Conservation (phyloP, 1,284 basidiomycete genomes). For the Cutaneotrichosporon arboriforme region DNA sequence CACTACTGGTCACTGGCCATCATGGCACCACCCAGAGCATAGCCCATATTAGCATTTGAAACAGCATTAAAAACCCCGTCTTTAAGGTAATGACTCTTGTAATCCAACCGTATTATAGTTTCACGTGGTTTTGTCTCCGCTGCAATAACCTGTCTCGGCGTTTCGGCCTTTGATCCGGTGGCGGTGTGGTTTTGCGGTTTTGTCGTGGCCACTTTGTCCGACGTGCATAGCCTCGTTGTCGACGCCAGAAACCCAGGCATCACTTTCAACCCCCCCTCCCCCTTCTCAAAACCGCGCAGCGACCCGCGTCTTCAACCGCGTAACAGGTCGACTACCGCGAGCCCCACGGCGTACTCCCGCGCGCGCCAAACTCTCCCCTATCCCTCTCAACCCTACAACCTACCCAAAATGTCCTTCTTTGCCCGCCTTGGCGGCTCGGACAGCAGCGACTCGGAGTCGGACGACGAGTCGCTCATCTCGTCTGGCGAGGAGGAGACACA, state of each 20-base stretch:
- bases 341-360: neutral
- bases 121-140: no score
- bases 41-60: no score
- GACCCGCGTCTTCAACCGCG: neutral
- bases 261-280: neutral
- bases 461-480: conserved; percentile 45
- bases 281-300: conserved; percentile 2
- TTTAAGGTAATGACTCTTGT: no score
- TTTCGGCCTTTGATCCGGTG: conserved; percentile 1
- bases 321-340: neutral
- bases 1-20: no score
- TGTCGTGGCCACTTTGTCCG: neutral
- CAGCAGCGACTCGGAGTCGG: conserved; percentile 39
- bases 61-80: no score
- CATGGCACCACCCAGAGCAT: no score
- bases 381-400: neutral
- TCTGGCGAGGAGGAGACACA: conserved; percentile 37
- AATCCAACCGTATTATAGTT: no score
- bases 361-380: neutral
- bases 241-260: neutral
- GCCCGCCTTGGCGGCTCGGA: conserved; percentile 35
- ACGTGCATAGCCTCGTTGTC: neutral
- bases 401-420: conserved; percentile 29
- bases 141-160: no score
- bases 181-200: neutral